phyloP scores from a whole-genome alignment of 225 moss, liverwort and hornwort species.

The Ulota crispa region DNA sequence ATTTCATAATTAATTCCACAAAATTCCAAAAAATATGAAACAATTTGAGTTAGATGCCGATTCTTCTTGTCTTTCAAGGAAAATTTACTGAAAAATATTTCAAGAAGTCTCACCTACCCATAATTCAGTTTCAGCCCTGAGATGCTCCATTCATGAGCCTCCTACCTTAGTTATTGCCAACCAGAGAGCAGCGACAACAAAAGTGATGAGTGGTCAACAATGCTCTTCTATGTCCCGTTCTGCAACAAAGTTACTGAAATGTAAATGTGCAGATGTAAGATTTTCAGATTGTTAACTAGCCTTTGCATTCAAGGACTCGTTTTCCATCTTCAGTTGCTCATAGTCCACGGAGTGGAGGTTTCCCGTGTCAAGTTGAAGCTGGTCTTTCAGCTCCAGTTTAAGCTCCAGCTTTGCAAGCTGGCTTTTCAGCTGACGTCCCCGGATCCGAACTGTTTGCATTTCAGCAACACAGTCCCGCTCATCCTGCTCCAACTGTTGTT shows the following conservation, averaged over 20 bases:
- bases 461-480: conserved; percentile 69
- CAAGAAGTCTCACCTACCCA: too few species aligned
- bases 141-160: too few species aligned
- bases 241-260: neutral
- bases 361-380: conserved; percentile 63
- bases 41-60: too few species aligned
- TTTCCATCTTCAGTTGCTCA: conserved; percentile 89
- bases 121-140: too few species aligned
- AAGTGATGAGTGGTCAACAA: neutral
- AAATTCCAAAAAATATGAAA: too few species aligned
- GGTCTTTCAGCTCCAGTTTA: conserved; percentile 78
- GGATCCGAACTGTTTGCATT: conserved; percentile 63
- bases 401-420: conserved; percentile 74
- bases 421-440: conserved; percentile 67
- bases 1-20: too few species aligned
- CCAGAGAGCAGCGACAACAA: neutral
- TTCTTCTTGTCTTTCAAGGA: too few species aligned
- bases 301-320: conserved; percentile 89
- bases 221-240: neutral
- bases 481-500: conserved; percentile 53
- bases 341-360: conserved; percentile 83
- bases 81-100: too few species aligned
- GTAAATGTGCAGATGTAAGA: conserved; percentile 1
- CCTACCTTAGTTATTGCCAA: neutral
- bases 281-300: conserved; percentile 30